Evolutionary conservation across 768 basidiomycete genomes (phyloP).

Genomic region (Boletales sp.): DNA sequence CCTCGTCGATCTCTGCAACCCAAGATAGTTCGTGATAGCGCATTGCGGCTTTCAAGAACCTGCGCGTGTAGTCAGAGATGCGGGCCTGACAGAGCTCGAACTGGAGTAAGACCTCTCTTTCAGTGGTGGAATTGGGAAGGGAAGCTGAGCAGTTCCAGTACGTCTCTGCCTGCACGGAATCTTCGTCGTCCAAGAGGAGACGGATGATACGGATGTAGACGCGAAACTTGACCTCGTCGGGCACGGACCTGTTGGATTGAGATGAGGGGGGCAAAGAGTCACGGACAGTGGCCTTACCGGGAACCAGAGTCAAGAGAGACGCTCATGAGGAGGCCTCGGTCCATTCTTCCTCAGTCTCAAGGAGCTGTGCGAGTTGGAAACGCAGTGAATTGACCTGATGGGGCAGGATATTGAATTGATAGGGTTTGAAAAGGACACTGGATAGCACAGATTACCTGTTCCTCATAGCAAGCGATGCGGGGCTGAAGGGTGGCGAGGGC

Average conservation of each 20-base stretch:
- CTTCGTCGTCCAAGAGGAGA: conserved; percentile 91
- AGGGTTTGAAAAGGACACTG: background rate
- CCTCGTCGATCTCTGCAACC: conserved; percentile 88
- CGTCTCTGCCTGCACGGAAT: conserved; percentile 95
- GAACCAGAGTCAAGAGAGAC: conserved; percentile 89
- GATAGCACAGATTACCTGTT: conserved; percentile 54
- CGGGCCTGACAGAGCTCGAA: conserved; percentile 95
- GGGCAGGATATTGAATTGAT: conserved; percentile 2
- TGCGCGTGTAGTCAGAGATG: conserved; percentile 87
- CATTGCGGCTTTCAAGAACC: conserved; percentile 91
- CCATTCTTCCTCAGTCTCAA: conserved; percentile 92
- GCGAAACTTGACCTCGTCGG: conserved; percentile 83
- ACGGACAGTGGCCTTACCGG: conserved; percentile 48
- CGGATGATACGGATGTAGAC: conserved; percentile 94
- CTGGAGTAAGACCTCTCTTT: conserved; percentile 75
- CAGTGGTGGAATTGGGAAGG: conserved; percentile 73
- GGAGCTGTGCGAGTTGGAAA: conserved; percentile 86
- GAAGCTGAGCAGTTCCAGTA: conserved; percentile 96
- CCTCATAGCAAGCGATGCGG: conserved; percentile 88
- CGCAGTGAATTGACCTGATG: conserved; percentile 74
- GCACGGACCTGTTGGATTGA: conserved; percentile 43
- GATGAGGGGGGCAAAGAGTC: background rate
- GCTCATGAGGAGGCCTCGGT: conserved; percentile 86
- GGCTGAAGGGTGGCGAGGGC: conserved; percentile 69
- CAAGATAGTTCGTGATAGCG: conserved; percentile 95